Percentiles rank a stretch among this genome's conserved stretches.
Evolutionary conservation across 345 rosid species (phyloP).

Genomic region (Lepidium aucheri): DNA sequence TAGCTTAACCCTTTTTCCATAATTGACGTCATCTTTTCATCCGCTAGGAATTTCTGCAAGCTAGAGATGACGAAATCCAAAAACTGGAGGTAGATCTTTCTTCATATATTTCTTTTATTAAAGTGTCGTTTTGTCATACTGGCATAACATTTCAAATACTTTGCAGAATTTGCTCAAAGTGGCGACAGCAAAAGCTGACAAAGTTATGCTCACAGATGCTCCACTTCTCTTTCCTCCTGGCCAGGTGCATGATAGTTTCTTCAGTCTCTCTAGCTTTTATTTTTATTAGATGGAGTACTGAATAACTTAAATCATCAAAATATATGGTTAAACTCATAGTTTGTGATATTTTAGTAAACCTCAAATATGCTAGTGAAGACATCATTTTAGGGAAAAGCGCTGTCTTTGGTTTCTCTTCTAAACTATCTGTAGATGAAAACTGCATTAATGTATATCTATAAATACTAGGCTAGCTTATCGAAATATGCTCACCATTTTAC

Average conservation of each 20-base stretch:
- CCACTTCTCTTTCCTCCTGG: constrained; percentile 90
- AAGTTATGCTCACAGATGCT: constrained; percentile 87
- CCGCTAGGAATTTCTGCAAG: constrained; percentile 52
- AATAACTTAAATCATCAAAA: neutral
- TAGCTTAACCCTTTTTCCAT: neutral
- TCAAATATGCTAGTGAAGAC: neutral
- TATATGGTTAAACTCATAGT: neutral
- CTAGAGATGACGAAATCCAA: constrained; percentile 45
- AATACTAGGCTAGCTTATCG: neutral
- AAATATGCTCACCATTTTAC: neutral
- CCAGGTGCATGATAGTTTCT: constrained; percentile 44
- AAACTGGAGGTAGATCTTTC: constrained; percentile 46
- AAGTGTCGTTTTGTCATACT: constrained; percentile 7
- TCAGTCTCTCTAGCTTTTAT: neutral
- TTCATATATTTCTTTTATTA: neutral
- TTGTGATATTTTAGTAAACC: neutral
- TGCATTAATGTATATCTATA: neutral
- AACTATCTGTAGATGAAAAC: neutral
- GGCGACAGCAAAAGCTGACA: constrained; percentile 69
- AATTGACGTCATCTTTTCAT: constrained; percentile 14
- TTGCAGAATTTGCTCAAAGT: constrained; percentile 54
- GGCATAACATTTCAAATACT: constrained; percentile 11
- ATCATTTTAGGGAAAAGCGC: neutral
- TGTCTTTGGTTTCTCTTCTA: neutral
- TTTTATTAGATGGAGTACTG: neutral